A percentile compares a stretch with the other conserved stretches of the same genome.
Evolutionary conservation across 179 eudicot species (phyloP).

Genomic region (Heliamphora pulchella): DNA sequence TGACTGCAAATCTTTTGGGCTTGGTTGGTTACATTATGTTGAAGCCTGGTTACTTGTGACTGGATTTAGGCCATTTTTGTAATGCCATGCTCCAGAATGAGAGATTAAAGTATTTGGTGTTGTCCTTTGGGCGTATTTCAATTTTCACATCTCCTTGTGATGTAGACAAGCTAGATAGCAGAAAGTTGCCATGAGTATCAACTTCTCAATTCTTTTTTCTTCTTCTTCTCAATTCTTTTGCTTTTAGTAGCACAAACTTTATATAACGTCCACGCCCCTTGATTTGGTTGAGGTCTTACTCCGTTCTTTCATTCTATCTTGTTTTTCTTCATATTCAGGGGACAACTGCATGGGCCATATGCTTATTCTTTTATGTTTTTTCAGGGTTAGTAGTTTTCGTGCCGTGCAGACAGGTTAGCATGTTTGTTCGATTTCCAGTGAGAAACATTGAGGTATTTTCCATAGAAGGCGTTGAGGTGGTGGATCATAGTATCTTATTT

Average conservation of each 20-base stretch:
- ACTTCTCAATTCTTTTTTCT: not conserved
- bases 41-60: not conserved
- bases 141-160: not conserved
- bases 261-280: not conserved
- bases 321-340: too few relatives aligned
- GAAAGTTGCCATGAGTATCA: not conserved
- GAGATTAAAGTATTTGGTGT: not conserved
- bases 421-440: not conserved
- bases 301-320: too few relatives aligned
- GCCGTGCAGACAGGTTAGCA: too few relatives aligned
- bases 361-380: too few relatives aligned
- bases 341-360: too few relatives aligned
- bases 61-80: not conserved
- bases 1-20: not conserved
- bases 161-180: not conserved
- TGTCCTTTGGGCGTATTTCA: not conserved
- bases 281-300: too few relatives aligned
- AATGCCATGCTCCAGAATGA: not conserved
- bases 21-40: not conserved
- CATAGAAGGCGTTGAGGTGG: not conserved
- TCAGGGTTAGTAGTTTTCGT: too few relatives aligned
- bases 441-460: constrained; percentile 15
- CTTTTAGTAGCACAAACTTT: not conserved
- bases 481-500: not conserved
- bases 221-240: not conserved